Base-by-base conservation (phyloP, 2,329 filamentous ascomycete species). In the Ophiocordyceps camponoti-saundersi region DNA sequence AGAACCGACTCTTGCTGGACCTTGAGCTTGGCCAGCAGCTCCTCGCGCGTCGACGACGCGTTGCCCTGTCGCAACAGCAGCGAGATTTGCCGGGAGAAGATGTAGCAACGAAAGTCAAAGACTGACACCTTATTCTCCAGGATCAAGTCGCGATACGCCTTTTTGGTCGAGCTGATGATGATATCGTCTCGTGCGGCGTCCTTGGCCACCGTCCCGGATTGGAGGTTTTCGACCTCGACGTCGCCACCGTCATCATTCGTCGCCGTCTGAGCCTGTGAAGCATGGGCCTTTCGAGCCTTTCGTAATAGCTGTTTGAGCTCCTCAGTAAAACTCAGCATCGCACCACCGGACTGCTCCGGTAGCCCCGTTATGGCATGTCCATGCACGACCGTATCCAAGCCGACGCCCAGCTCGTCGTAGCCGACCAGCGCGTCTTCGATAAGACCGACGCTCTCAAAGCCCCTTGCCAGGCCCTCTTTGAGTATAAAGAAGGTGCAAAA, bases 401-500 rank as follows among this genome's bases (percentile, higher is more conserved):
- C 90, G 45, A 90, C 79, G 41, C 85, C 85, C 11, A 98, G 77
- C 65, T 98, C 90, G 61, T 96, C 92, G 55, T 98, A 98, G 15
- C 88, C 87, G 5, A 92, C 85, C 39, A 98, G 67, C 3, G 92
- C 90, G 70, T 98, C 92, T 58, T 98, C 92, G 10, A 95, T 86
- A 11, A 98, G 70, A 1, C 93, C 93, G 3, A 96, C 89, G 59
- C 86, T 96, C 62, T 98, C 93, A 54, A 98, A 95, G 0, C 90
- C 93, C 53, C 86, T 77, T 1, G 92, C 90, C 34, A 98, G 68
- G 0, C 92, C 92, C 62, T 98, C 92, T 58, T 98, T 98, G 10
- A 98, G 72, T 16, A 98, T 89, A 61, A 98, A 98, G 61, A 98
- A 98, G 0, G 92, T 98, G 64, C 92, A 96, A 60, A 98, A 98